Base-by-base conservation (phyloP, 2,329 filamentous ascomycete species). In the Epichloe sibirici region DNA sequence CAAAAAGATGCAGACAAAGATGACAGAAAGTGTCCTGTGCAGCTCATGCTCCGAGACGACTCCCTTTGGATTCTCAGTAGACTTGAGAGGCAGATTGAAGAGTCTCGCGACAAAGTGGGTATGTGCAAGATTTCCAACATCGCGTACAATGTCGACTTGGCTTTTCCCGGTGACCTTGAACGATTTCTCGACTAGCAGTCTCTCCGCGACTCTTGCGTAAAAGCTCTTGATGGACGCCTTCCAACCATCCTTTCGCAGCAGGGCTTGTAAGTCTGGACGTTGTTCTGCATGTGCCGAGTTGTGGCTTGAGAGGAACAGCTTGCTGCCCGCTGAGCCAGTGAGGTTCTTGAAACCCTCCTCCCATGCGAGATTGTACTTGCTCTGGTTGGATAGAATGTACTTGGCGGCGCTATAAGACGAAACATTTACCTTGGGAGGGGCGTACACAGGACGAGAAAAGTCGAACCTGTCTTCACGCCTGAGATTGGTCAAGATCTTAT, bases 81-180 rank as follows among this genome's bases (percentile, higher is more conserved):
- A 82, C 69, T 87, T 86, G 40, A 89, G 70, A 0, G 85, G 83
- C 3, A 88, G 69, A 48, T 81, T 79, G 62, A 87, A 85, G 23
- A 74, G 72, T 4, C 76, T 74, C 2, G 83, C 72, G 0, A 78
- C 80, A 42, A 86, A 87, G 58, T 80, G 74, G 3, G 82, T 78
- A 5, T 84, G 83, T 0, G 75, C 77, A 28, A 86, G 67, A 61
- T 88, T 88, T 28, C 79, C 83, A 1, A 88, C 77, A 52, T 88
- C 82, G 25, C 82, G 78, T 9, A 88, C 71, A 4, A 90, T 74
- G 59, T 93, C 88, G 42, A 89, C 77, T 62, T 88, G 83, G 4
- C 73, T 77, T 51, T 59, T 62, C 1, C 65, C 69, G 31, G 60
- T 68, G 2, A 90, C 74, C 53, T 74, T 76, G 65, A 81, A 86